Percentiles rank a stretch among this genome's conserved stretches.
Evolutionary conservation across 352 stramenopile species (phyloP).

Genomic region (Lagenidium sp.): DNA sequence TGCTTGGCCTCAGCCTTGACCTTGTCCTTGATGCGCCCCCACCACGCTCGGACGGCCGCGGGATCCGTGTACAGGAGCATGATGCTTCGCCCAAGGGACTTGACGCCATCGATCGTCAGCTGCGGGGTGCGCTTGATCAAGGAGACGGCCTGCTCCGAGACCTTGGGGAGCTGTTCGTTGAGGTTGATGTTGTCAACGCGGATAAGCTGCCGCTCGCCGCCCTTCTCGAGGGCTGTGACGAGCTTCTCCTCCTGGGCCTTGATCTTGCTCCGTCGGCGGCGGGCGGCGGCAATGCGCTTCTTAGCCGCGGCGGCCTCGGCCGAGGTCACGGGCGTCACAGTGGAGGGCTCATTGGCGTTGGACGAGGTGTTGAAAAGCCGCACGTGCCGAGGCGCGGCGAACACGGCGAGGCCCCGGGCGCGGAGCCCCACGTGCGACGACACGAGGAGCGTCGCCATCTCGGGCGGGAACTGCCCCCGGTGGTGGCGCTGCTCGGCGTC

Average conservation of each 20-base stretch:
- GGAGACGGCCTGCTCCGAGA: slow-evolving; percentile 51
- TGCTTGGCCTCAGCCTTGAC: slow-evolving; percentile 92
- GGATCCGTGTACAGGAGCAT: slow-evolving; percentile 57
- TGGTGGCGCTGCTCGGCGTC: slow-evolving; percentile 9
- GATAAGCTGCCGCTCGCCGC: slow-evolving; percentile 67
- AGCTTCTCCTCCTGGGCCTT: slow-evolving; percentile 74
- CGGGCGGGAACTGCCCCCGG: not conserved
- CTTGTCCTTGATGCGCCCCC: slow-evolving; percentile 58
- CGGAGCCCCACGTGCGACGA: slow-evolving; percentile 9
- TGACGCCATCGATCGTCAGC: slow-evolving; percentile 39
- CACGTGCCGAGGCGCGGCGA: slow-evolving; percentile 12
- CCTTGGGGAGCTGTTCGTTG: slow-evolving; percentile 67
- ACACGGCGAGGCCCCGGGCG: slow-evolving; percentile 16
- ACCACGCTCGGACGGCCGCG: slow-evolving; percentile 47
- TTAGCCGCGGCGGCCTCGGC: slow-evolving; percentile 49
- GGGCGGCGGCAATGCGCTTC: slow-evolving; percentile 68
- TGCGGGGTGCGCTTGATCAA: slow-evolving; percentile 66
- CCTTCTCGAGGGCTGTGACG: slow-evolving; percentile 68
- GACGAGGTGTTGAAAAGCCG: slow-evolving; percentile 38
- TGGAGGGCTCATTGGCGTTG: slow-evolving; percentile 18
- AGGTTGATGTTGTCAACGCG: slow-evolving; percentile 73
- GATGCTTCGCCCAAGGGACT: slow-evolving; percentile 47
- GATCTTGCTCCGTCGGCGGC: slow-evolving; percentile 70
- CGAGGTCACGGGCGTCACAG: slow-evolving; percentile 14
- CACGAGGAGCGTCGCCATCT: slow-evolving; percentile 3